These are phyloP conservation scores for Tetrapisispora phaffii DNA, from an alignment of 805 yeast genomes.

Conservation along the genomic window DNA sequence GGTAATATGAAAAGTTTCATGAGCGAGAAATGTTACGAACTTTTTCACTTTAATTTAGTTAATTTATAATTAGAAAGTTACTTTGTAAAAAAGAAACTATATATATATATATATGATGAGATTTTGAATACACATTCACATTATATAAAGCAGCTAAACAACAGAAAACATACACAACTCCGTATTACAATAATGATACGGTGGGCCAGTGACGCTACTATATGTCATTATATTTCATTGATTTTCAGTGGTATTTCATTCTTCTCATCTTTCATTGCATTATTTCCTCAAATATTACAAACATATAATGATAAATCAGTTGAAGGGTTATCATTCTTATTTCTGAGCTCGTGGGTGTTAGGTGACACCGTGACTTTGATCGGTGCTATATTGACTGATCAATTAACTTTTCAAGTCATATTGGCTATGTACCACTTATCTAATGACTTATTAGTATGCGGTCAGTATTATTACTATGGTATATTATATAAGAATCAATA, in stretches of 20 bases:
- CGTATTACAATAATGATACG: neutral
- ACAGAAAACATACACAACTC: neutral
- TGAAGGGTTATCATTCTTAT: conserved; percentile 48
- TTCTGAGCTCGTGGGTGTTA: conserved; percentile 37
- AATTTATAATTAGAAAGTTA: no score
- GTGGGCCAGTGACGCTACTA: neutral
- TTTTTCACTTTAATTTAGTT: neutral
- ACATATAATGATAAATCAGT: conserved; percentile 49
- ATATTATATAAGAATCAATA: conserved; percentile 17
- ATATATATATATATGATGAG: no score
- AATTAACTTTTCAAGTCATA: conserved; percentile 66
- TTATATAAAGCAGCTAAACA: neutral
- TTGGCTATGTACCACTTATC: conserved; percentile 66
- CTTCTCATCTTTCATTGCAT: conserved; percentile 37
- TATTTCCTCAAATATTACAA: conserved; percentile 49
- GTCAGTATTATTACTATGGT: conserved; percentile 65
- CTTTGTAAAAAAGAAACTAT: no score
- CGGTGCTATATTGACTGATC: conserved; percentile 72
- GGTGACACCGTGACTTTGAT: conserved; percentile 42
- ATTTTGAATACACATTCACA: no score
- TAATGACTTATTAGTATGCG: conserved; percentile 57
- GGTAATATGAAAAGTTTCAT: neutral
- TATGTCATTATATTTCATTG: neutral
- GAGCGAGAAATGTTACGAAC: neutral
- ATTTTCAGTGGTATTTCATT: conserved; percentile 18